Base-by-base conservation (phyloP, 1,284 basidiomycete genomes). In the Heterobasidion annosum region DNA sequence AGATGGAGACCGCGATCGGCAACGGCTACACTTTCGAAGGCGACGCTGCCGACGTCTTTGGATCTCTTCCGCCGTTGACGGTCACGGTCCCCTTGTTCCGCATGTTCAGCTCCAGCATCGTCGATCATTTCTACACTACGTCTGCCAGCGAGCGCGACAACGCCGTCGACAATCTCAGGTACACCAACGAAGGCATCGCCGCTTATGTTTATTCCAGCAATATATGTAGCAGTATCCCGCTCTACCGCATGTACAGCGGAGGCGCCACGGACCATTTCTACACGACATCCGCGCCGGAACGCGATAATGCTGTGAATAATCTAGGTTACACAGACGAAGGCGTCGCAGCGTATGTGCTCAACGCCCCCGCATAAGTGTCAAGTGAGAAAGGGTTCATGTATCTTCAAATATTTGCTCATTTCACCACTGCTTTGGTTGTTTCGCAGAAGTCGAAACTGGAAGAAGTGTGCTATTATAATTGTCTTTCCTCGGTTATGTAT, bases 111-210 rank as follows among this genome's bases (percentile, higher is more conserved):
- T n/a, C 43, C 5, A 15, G 19, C 8, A 15, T 35, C 8, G 47
- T 34, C 9, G 58, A 60, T 49, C 60, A 60, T 52, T 62, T 60
- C 56, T 62, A 58, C 56, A 57, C 60, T 25, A 57, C 59, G 16
- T 53, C 50, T 32, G 18, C 46, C 46, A 15, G 45, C 1, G 54
- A 57, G 55, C 37, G 50, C 37, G 42, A 61, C 45, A 55, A 35
- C 43, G 56, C 58, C 16, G 43, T 56, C 42, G 46, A 50, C 8
- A 13, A 40, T 16, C 47, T 40, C 33, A 55, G 55, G 8, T 61
- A 61, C 56, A 46, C 5, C 16, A 43, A 44, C 37, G 58, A 59
- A 47, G 55, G 56, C 16, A 45, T 53, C 34, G 54, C 58, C 19
- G 54, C 51, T 10, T 44, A 51, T 19, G 56, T 61, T 34, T 52